These are phyloP conservation scores for Colletotrichum lindemuthianum DNA, from an alignment of 2,329 filamentous ascomycete genomes.

Conservation along the genomic window DNA sequence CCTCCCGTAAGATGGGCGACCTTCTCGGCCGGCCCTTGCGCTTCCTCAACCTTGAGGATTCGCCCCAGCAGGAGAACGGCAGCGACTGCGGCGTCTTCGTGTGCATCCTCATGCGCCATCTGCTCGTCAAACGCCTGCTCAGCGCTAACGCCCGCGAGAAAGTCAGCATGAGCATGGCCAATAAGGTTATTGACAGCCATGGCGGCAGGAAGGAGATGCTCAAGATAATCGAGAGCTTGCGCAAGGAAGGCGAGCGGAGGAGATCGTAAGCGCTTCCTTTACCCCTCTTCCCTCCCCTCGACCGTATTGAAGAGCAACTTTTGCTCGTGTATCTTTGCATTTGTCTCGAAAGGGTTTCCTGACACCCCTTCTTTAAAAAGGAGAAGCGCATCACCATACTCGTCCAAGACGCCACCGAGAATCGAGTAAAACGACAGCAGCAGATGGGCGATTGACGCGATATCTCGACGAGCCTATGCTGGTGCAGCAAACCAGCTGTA, in stretches of 20 bases:
- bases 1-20: constrained; percentile 73
- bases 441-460: not conserved
- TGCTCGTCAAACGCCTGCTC: constrained; percentile 86
- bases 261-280: constrained; percentile 71
- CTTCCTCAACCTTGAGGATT: constrained; percentile 85
- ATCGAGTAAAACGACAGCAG: constrained; percentile 50
- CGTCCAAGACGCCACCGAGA: constrained; percentile 51
- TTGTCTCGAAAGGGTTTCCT: constrained; percentile 22
- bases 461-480: not conserved
- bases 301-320: not conserved
- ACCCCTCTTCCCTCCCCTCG: not conserved
- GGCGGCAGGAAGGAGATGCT: constrained; percentile 91
- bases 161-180: constrained; percentile 92
- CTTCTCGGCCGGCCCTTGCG: constrained; percentile 74
- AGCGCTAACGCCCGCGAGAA: constrained; percentile 83
- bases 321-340: constrained; percentile 2
- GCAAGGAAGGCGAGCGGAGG: constrained; percentile 87
- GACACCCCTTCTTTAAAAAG: constrained; percentile 35
- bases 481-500: not conserved
- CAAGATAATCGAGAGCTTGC: constrained; percentile 84
- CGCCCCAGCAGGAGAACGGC: constrained; percentile 90
- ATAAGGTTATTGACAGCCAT: constrained; percentile 82
- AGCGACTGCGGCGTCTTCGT: constrained; percentile 97
- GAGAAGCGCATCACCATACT: constrained; percentile 50
- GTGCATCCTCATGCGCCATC: constrained; percentile 91